Percentiles rank a stretch among this genome's conserved stretches.
Evolutionary conservation across 768 basidiomycete species (phyloP).

Genomic region (Termitomyces sp.): DNA sequence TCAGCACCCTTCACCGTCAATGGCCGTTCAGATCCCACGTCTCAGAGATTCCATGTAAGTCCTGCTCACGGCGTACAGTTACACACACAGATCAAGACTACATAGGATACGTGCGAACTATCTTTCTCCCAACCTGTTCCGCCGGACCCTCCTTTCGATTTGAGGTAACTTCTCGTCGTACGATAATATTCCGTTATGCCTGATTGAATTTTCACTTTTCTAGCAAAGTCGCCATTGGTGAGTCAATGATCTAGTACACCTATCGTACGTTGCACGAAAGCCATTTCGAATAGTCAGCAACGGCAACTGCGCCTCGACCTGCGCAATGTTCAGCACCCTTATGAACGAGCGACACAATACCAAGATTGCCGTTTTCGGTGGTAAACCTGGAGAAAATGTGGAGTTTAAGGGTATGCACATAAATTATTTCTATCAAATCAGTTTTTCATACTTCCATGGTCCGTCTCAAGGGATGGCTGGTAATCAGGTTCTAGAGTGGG

Average conservation of each 20-base stretch:
- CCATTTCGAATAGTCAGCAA: constrained; percentile 30
- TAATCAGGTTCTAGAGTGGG: constrained; percentile 62
- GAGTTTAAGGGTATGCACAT: constrained; percentile 44
- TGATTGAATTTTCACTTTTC: neutral
- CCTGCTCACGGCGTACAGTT: neutral
- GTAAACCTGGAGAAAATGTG: constrained; percentile 46
- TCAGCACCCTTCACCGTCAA: constrained; percentile 39
- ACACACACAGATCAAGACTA: neutral
- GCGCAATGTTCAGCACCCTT: constrained; percentile 59
- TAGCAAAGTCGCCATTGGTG: constrained; percentile 46
- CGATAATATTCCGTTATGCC: neutral
- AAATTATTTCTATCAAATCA: neutral
- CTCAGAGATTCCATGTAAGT: constrained; percentile 46
- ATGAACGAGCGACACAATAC: constrained; percentile 56
- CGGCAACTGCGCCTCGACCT: constrained; percentile 56
- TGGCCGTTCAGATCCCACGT: constrained; percentile 39
- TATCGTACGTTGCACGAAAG: neutral
- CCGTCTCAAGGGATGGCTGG: constrained; percentile 47
- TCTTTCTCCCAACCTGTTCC: constrained; percentile 37
- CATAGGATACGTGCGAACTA: constrained; percentile 42
- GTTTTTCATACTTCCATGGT: neutral
- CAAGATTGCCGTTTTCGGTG: constrained; percentile 54
- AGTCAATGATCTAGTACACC: constrained; percentile 7
- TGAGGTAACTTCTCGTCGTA: constrained; percentile 25
- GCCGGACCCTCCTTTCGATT: constrained; percentile 41